A percentile compares a stretch with the other conserved stretches of the same genome.
Conservation (phyloP, 2,329 filamentous ascomycete species). For the Fusarium sp. region DNA sequence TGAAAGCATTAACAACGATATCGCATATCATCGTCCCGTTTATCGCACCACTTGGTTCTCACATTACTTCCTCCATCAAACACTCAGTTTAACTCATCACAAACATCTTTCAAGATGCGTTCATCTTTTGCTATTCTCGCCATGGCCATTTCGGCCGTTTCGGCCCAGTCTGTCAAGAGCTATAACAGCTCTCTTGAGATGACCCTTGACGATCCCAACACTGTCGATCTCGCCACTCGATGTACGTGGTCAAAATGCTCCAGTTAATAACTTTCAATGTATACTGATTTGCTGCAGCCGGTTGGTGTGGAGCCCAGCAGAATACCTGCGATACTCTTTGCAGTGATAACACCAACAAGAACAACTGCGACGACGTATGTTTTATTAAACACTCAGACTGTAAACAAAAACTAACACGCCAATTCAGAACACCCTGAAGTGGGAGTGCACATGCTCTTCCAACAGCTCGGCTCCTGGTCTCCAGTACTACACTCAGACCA, state of each 20-base stretch:
- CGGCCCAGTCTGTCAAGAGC: slow-evolving; percentile 55
- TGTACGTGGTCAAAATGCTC: slow-evolving; percentile 52
- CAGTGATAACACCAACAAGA: slow-evolving; percentile 51
- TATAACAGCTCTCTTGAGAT: slow-evolving; percentile 58
- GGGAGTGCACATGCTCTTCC: slow-evolving; percentile 60
- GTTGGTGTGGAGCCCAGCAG: slow-evolving; percentile 64
- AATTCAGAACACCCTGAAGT: slow-evolving; percentile 57
- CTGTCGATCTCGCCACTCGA: slow-evolving; percentile 50
- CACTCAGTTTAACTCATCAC: slow-evolving; percentile 1
- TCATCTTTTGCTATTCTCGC: slow-evolving; percentile 55
- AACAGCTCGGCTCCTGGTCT: slow-evolving; percentile 64
- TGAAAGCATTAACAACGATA: slow-evolving; percentile 29
- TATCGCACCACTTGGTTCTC: slow-evolving; percentile 18
- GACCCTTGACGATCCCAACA: slow-evolving; percentile 56
- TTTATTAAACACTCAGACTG: background rate
- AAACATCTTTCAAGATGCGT: slow-evolving; percentile 54
- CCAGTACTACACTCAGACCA: slow-evolving; percentile 64
- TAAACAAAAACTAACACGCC: slow-evolving; percentile 10
- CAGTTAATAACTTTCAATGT: background rate
- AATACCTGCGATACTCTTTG: slow-evolving; percentile 65
- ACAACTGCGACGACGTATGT: slow-evolving; percentile 62
- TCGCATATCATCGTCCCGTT: slow-evolving; percentile 43
- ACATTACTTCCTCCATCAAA: slow-evolving; percentile 20
- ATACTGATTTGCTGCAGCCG: slow-evolving; percentile 51
- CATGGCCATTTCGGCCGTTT: slow-evolving; percentile 58